Evolutionary conservation across 176 grass and related monocot species (phyloP).

Genomic region (Raddia guianensis): DNA sequence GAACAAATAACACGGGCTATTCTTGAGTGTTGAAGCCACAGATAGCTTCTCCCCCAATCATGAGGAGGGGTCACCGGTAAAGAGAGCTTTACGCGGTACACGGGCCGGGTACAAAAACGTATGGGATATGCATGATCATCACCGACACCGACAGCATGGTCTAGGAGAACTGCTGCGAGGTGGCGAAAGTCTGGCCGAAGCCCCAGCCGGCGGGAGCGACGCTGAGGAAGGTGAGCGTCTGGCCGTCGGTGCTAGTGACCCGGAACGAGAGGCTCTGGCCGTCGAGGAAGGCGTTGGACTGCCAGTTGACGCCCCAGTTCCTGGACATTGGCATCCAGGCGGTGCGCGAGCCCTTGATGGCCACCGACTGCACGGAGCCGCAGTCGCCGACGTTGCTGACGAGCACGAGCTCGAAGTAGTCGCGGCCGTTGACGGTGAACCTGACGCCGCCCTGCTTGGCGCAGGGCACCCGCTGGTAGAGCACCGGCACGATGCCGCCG

Average conservation of each 20-base stretch:
- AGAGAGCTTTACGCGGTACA: neutral
- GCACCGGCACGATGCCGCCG: conserved; percentile 72
- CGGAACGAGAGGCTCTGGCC: conserved; percentile 77
- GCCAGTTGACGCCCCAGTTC: conserved; percentile 97
- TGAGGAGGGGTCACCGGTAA: neutral
- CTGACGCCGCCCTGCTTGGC: conserved; percentile 80
- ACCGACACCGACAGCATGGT: neutral
- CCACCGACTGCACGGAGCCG: conserved; percentile 50
- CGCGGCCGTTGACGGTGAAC: conserved; percentile 74
- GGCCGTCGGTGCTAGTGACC: conserved; percentile 74
- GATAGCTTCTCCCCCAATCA: neutral
- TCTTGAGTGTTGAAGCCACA: neutral
- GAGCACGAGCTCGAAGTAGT: conserved; percentile 93
- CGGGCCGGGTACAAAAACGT: neutral
- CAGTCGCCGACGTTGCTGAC: conserved; percentile 66
- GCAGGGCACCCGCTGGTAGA: conserved; percentile 67
- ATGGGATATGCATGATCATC: neutral
- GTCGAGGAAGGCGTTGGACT: conserved; percentile 67
- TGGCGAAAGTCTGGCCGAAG: conserved; percentile 74
- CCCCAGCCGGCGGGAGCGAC: conserved; percentile 63
- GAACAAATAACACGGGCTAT: no score
- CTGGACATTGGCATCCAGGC: conserved; percentile 88
- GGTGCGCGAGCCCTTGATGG: conserved; percentile 65
- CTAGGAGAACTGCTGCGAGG: conserved; percentile 49
- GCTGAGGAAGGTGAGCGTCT: conserved; percentile 58